phyloP scores from a whole-genome alignment of 306 rosid genomes.

The Quercus cerris region DNA sequence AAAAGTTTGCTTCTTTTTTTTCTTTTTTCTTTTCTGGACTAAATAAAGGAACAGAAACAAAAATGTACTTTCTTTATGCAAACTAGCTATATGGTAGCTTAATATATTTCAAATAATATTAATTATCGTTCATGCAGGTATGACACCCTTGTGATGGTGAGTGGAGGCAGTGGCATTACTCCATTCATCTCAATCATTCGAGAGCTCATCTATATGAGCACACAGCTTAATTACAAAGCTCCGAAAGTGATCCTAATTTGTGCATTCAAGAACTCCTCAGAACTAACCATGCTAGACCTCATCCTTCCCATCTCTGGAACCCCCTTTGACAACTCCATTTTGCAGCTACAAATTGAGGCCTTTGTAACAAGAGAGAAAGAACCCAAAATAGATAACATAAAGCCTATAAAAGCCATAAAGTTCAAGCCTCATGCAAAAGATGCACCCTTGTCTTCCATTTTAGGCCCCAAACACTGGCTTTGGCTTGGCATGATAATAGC shows the following conservation, averaged over 20 bases:
- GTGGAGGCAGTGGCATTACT: constrained; percentile 84
- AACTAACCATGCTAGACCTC: constrained; percentile 55
- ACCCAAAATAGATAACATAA: constrained; percentile 9
- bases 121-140: constrained; percentile 33
- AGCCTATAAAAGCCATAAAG: constrained; percentile 23
- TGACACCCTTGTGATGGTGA: constrained; percentile 55
- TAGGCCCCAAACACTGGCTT: constrained; percentile 64
- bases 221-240: constrained; percentile 19
- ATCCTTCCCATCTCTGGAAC: constrained; percentile 48
- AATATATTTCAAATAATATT: too few species aligned
- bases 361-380: constrained; percentile 57
- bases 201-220: constrained; percentile 39
- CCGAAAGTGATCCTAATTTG: constrained; percentile 52
- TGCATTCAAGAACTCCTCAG: constrained; percentile 43
- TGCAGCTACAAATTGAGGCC: constrained; percentile 52
- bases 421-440: constrained; percentile 49
- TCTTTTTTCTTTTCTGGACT: too few species aligned
- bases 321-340: constrained; percentile 29
- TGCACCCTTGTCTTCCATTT: constrained; percentile 35
- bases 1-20: too few species aligned
- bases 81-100: not conserved
- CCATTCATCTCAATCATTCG: constrained; percentile 65
- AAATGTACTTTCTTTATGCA: not conserved
- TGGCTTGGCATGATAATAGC: constrained; percentile 61
- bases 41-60: not conserved